Conservation (phyloP, 192 early-diverging fungal species). For the Podila verticillata region DNA sequence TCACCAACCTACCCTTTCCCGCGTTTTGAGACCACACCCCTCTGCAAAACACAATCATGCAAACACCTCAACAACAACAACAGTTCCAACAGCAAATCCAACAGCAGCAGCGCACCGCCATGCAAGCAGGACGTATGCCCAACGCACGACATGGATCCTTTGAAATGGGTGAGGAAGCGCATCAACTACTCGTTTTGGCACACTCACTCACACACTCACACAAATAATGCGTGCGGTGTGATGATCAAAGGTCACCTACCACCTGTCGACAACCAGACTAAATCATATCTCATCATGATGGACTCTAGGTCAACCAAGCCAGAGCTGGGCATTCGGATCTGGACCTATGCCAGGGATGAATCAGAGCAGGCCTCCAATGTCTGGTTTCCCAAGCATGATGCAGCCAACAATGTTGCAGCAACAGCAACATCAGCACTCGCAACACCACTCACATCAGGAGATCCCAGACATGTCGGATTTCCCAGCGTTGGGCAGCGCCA, state of each 20-base stretch:
- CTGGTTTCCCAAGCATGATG: slow-evolving; percentile 39
- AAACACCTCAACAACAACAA: slow-evolving; percentile 49
- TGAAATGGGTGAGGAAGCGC: slow-evolving; percentile 31
- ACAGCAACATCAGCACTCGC: slow-evolving; percentile 33
- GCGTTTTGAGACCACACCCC: neutral
- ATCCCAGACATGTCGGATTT: slow-evolving; percentile 57
- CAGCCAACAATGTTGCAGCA: slow-evolving; percentile 36
- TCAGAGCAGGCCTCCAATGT: slow-evolving; percentile 45
- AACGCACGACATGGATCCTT: slow-evolving; percentile 48
- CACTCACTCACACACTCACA: neutral
- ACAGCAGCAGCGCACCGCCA: slow-evolving; percentile 39
- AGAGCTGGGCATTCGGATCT: slow-evolving; percentile 48
- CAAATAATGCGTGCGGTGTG: neutral
- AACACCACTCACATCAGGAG: slow-evolving; percentile 29
- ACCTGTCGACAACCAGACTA: neutral
- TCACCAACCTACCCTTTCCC: neutral
- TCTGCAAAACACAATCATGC: slow-evolving; percentile 15
- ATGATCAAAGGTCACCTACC: neutral
- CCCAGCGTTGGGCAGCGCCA: slow-evolving; percentile 55
- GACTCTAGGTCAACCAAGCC: slow-evolving; percentile 39
- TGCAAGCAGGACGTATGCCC: slow-evolving; percentile 46
- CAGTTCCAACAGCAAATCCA: slow-evolving; percentile 38
- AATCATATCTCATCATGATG: neutral
- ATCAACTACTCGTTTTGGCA: too few species aligned
- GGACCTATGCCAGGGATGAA: slow-evolving; percentile 48